Evolutionary conservation across 441 rosid species (phyloP).

Genomic region (Corymbia calophylla): DNA sequence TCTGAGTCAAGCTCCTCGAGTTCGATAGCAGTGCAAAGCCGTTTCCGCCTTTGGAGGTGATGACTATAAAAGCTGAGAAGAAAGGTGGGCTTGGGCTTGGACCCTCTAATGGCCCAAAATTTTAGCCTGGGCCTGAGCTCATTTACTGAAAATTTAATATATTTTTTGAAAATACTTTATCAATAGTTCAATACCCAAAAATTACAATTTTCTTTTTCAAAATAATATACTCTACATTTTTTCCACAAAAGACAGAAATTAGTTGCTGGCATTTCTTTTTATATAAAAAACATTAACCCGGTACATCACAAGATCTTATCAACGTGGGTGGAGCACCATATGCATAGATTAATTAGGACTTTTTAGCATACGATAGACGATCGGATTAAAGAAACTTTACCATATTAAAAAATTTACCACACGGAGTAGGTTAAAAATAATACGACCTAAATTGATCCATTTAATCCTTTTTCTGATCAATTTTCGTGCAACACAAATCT

Average conservation of each 20-base stretch:
- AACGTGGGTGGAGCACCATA: rapidly evolving
- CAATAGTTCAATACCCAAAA: background rate
- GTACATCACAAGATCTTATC: background rate
- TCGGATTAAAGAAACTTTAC: too few relatives aligned
- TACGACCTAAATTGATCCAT: rapidly evolving
- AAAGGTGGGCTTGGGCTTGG: background rate
- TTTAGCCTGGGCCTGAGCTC: background rate
- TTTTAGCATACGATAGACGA: rapidly evolving
- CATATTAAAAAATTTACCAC: rapidly evolving
- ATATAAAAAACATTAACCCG: rapidly evolving
- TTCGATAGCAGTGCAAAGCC: background rate
- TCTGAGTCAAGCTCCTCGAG: background rate
- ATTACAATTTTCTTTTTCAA: background rate
- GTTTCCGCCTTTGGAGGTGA: background rate
- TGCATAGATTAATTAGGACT: rapidly evolving
- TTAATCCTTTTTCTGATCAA: rapidly evolving
- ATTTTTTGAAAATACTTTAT: background rate
- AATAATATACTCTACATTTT: background rate
- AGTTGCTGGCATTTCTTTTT: background rate
- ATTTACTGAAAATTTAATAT: background rate
- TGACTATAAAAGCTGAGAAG: background rate
- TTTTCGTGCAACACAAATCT: background rate
- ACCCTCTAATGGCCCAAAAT: background rate
- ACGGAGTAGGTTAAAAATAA: rapidly evolving
- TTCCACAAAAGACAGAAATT: background rate